Evolutionary conservation across 225 moss, liverwort and hornwort genomes (phyloP), one percentile per base, ranked within the genome.

Genomic region (Pseudisothecium myosuroides): DNA sequence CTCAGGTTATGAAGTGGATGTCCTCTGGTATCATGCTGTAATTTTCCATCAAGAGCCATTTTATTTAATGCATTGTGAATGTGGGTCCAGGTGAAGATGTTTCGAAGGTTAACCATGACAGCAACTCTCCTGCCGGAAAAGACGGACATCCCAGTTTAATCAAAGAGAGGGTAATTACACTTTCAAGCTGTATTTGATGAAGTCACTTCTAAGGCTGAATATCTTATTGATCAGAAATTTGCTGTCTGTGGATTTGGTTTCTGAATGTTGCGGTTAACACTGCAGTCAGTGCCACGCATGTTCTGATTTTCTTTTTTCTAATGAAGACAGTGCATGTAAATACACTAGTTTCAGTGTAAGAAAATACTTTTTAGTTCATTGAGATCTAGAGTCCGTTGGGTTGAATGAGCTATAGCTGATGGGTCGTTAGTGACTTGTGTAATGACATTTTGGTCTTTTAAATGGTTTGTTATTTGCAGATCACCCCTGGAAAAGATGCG

Each of bases 141-240:
- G 83, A 56, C 71, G 90, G 68, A 87, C 81, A 76, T 78, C 59
- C 64, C 37, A 89, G 78, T 79, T 45, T 71, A 80, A 49, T 66
- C 55, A 76, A 93, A 64, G 90, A 89, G 62, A 84, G 54, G 92
- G 94, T 94, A 89, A 68, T 65, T 86, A 45, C 61, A 73, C 73
- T 82, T 76, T 59, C 58, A 63, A 43, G 41, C 80, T 63, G 56
- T 69, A 63, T 63, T 80, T 85, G 84, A 77, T 76, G 59, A 31
- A 66, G 37, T 83, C 64, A 82, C 82, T 87, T 87, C 41, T 50
- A 24, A 80, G 69, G 54, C 77, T 82, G 71, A 74, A 58, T 80
- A 68, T 76, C 63, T 83, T 83, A 36, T 62, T 75, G 60, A 66
- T 65, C 73, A 59, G 17, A 23, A 66, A 41, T 36, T 43, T 73